Conservation (phyloP, 2,329 filamentous ascomycete species). For the Talaromyces sp. region DNA sequence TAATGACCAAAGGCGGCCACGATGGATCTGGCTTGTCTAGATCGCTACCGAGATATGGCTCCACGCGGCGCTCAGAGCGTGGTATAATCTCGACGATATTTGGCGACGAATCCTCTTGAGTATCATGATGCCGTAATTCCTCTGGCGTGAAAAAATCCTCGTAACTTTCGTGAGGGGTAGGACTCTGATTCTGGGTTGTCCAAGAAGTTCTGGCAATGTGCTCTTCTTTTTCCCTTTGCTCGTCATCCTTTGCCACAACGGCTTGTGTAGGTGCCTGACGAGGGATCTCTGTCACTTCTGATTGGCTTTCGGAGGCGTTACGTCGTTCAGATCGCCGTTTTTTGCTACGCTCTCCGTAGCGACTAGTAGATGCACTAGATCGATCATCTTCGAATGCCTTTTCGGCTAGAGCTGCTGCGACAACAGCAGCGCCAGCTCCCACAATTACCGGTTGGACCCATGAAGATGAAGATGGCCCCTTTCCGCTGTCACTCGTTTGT, state of each 20-base stretch:
- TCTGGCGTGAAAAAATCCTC: slow-evolving; percentile 42
- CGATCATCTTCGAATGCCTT: slow-evolving; percentile 27
- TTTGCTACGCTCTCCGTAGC: slow-evolving; percentile 36
- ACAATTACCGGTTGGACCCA: slow-evolving; percentile 40
- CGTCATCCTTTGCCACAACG: slow-evolving; percentile 23
- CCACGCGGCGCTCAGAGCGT: slow-evolving; percentile 26
- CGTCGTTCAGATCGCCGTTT: slow-evolving; percentile 42
- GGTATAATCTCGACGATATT: slow-evolving; percentile 32
- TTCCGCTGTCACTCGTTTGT: neutral
- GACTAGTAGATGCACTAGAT: slow-evolving; percentile 32
- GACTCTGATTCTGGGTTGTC: slow-evolving; percentile 29
- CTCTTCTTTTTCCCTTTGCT: slow-evolving; percentile 21
- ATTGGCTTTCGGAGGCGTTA: slow-evolving; percentile 23
- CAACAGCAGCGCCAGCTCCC: slow-evolving; percentile 50
- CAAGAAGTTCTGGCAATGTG: slow-evolving; percentile 31
- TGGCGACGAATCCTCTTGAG: slow-evolving; percentile 10
- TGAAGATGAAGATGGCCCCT: slow-evolving; percentile 23
- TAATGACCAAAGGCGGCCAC: slow-evolving; percentile 53
- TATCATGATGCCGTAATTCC: slow-evolving; percentile 36
- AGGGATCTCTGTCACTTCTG: slow-evolving; percentile 25
- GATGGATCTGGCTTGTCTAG: slow-evolving; percentile 25
- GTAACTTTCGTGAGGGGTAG: slow-evolving; percentile 40
- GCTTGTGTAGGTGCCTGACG: slow-evolving; percentile 23
- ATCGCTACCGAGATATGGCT: slow-evolving; percentile 18
- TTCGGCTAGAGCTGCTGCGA: slow-evolving; percentile 41